These are phyloP conservation scores for Paramecium octaurelia DNA, from an alignment of 73 alveolate genomes.

Conservation along the genomic window DNA sequence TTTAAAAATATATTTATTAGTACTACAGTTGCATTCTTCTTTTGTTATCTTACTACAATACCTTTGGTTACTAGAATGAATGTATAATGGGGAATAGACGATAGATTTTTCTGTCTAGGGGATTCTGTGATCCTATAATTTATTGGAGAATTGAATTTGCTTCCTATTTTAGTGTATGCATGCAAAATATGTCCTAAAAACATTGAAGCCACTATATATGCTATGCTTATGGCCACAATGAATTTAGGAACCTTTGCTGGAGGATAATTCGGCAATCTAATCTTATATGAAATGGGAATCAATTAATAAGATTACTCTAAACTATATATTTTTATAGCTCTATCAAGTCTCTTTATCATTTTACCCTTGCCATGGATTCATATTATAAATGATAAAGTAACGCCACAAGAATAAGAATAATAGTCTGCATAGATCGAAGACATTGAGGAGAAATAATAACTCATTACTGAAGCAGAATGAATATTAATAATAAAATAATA, in stretches of 20 bases:
- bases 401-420: not conserved
- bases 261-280: slow-evolving; percentile 70
- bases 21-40: slow-evolving; percentile 63
- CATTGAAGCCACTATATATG: slow-evolving; percentile 86
- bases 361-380: slow-evolving; percentile 41
- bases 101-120: slow-evolving; percentile 51
- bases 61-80: slow-evolving; percentile 65
- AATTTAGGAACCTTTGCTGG: slow-evolving; percentile 77
- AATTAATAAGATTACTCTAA: slow-evolving; percentile 67
- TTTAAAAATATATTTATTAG: slow-evolving; percentile 65
- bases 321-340: not conserved
- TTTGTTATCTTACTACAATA: slow-evolving; percentile 59
- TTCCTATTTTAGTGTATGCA: slow-evolving; percentile 84
- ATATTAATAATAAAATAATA: not conserved
- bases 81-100: slow-evolving; percentile 62
- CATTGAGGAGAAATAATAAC: not conserved
- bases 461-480: not conserved
- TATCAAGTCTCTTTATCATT: not conserved
- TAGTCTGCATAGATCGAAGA: not conserved
- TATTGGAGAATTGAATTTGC: slow-evolving; percentile 68
- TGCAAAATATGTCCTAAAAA: slow-evolving; percentile 81
- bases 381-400: not conserved
- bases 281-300: slow-evolving; percentile 68
- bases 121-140: slow-evolving; percentile 54
- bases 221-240: slow-evolving; percentile 76